Evolutionary conservation across 2,329 filamentous ascomycete genomes (phyloP).

Genomic region (Aspergillus brasiliensis): DNA sequence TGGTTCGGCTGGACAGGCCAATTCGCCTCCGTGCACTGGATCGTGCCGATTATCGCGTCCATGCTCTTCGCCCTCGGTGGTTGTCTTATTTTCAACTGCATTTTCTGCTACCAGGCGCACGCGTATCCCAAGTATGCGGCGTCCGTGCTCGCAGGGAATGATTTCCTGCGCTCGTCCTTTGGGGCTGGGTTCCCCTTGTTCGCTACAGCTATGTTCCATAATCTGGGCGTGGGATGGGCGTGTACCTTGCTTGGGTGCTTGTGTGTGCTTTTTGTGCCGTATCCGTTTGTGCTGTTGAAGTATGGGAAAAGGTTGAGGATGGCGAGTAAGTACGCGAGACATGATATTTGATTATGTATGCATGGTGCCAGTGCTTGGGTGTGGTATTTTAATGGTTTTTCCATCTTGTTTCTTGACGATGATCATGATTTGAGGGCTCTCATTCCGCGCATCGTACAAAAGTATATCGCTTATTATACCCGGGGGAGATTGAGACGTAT

Average conservation of each 20-base stretch:
- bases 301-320: conserved; percentile 20
- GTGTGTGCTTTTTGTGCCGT: conserved; percentile 37
- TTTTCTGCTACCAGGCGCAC: conserved; percentile 72
- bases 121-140: conserved; percentile 71
- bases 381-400: too few species aligned
- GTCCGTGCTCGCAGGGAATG: conserved; percentile 72
- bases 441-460: not conserved
- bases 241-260: conserved; percentile 33
- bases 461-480: too few species aligned
- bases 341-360: conserved; percentile 19
- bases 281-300: conserved; percentile 38
- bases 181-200: conserved; percentile 34
- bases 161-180: conserved; percentile 67
- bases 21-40: conserved; percentile 63
- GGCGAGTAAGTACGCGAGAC: conserved; percentile 25
- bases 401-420: not conserved
- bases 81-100: conserved; percentile 70
- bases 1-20: conserved; percentile 68
- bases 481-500: too few species aligned
- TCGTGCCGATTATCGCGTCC: conserved; percentile 65
- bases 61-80: conserved; percentile 69
- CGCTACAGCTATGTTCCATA: conserved; percentile 37
- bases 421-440: not conserved
- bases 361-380: not conserved
- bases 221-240: conserved; percentile 35